Evolutionary conservation across 768 basidiomycete genomes (phyloP).

Genomic region (Collybia sordida): DNA sequence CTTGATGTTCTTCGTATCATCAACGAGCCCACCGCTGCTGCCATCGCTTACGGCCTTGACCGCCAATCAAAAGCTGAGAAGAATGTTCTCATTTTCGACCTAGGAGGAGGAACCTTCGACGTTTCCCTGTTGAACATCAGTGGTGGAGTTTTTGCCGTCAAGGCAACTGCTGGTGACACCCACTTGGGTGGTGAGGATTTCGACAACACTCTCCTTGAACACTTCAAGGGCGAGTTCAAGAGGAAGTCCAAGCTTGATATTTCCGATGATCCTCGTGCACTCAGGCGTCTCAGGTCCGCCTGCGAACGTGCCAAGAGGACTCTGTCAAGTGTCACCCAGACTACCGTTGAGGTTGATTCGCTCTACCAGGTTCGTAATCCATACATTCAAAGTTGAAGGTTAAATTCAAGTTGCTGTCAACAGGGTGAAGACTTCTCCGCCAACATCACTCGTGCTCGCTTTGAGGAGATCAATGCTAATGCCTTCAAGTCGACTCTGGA

Average conservation of each 20-base stretch:
- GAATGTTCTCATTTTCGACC: conserved; percentile 99
- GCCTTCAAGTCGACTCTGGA: conserved; percentile 98
- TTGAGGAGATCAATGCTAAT: conserved; percentile 97
- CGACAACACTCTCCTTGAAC: conserved; percentile 95
- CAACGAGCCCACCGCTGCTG: conserved; percentile 99
- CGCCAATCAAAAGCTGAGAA: conserved; percentile 93
- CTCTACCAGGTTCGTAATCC: conserved; percentile 81
- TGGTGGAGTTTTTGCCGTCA: conserved; percentile 98
- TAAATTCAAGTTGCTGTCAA: neutral
- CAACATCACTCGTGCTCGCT: conserved; percentile 98
- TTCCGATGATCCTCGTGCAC: conserved; percentile 94
- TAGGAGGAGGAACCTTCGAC: conserved; percentile 99
- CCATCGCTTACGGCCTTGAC: conserved; percentile 98
- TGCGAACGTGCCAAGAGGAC: conserved; percentile 99
- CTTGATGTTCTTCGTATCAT: conserved; percentile 99
- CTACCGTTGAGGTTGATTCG: conserved; percentile 99
- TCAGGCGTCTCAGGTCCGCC: conserved; percentile 92
- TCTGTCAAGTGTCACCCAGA: conserved; percentile 96
- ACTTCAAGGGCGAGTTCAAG: conserved; percentile 99
- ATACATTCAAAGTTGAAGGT: neutral
- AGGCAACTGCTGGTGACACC: conserved; percentile 99
- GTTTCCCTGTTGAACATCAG: conserved; percentile 97
- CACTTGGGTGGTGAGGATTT: conserved; percentile 99
- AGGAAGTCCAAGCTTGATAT: conserved; percentile 96
- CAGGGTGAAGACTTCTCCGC: conserved; percentile 98